A percentile compares a stretch with the other conserved stretches of the same genome.
phyloP scores from a whole-genome alignment of 192 early-diverging fungal species.

The Coemansia erecta region DNA sequence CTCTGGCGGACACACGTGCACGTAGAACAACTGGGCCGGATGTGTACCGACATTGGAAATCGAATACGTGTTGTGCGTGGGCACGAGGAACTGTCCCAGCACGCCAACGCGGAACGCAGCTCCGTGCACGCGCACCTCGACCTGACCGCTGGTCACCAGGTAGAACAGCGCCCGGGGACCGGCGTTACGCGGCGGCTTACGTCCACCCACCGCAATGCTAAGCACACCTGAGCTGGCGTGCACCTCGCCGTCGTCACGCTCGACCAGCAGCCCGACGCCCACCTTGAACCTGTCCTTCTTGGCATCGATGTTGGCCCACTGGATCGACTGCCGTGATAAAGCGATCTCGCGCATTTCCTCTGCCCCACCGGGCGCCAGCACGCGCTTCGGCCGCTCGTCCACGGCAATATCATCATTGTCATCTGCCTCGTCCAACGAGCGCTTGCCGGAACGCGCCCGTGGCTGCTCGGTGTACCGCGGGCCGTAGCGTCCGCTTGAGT shows the following conservation, averaged over 20 bases:
- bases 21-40: slow-evolving; percentile 43
- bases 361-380: slow-evolving; percentile 16
- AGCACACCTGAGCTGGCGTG: slow-evolving; percentile 26
- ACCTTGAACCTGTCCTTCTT: slow-evolving; percentile 25
- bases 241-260: slow-evolving; percentile 12
- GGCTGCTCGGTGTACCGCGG: slow-evolving; percentile 11
- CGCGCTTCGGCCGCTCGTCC: slow-evolving; percentile 10
- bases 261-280: slow-evolving; percentile 24
- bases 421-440: slow-evolving; percentile 13
- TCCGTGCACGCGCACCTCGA: slow-evolving; percentile 30
- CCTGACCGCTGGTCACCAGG: slow-evolving; percentile 37
- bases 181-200: slow-evolving; percentile 29
- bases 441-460: slow-evolving; percentile 12
- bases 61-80: slow-evolving; percentile 30
- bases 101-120: slow-evolving; percentile 32
- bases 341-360: slow-evolving; percentile 17
- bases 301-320: slow-evolving; percentile 19
- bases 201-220: slow-evolving; percentile 26
- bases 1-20: slow-evolving; percentile 13
- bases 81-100: slow-evolving; percentile 43
- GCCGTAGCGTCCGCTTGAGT: slow-evolving; percentile 18
- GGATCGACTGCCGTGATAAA: slow-evolving; percentile 31
- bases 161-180: slow-evolving; percentile 22
- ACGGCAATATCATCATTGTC: slow-evolving; percentile 43
- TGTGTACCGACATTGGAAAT: slow-evolving; percentile 48